A percentile compares a stretch with the other conserved stretches of the same genome.
phyloP scores from a whole-genome alignment of 1,284 basidiomycete species.

The Agaricales sp. region DNA sequence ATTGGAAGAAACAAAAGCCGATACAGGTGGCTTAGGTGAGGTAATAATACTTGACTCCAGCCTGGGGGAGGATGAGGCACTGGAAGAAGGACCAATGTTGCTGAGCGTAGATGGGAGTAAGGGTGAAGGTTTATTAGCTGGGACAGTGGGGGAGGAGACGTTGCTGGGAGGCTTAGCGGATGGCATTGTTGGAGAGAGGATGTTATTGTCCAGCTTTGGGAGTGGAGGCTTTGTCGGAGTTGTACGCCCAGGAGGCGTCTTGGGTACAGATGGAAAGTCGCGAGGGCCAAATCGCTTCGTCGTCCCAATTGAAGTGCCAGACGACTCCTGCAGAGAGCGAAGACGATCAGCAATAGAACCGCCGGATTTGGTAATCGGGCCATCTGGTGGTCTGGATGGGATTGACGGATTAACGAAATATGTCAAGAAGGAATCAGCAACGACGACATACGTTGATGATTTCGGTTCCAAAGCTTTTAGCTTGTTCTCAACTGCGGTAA shows the following conservation, averaged over 20 bases:
- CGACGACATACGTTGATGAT: slow-evolving; percentile 28
- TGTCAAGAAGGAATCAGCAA: background rate
- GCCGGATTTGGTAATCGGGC: slow-evolving; percentile 29
- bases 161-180: slow-evolving; percentile 13
- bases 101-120: background rate
- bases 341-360: slow-evolving; percentile 63
- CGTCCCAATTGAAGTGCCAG: slow-evolving; percentile 44
- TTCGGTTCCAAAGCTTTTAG: slow-evolving; percentile 44
- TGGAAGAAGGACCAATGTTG: background rate
- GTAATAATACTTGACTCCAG: background rate
- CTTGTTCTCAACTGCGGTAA: slow-evolving; percentile 44
- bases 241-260: slow-evolving; percentile 25
- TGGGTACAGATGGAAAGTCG: slow-evolving; percentile 28
- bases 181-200: slow-evolving; percentile 11
- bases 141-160: slow-evolving; percentile 16
- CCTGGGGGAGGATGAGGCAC: background rate
- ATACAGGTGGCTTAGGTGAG: background rate
- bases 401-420: slow-evolving; percentile 8
- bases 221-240: background rate
- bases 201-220: background rate
- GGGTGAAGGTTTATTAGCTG: slow-evolving; percentile 13
- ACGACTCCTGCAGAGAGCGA: slow-evolving; percentile 48
- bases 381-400: slow-evolving; percentile 16
- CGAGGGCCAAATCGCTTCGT: slow-evolving; percentile 37
- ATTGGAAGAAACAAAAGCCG: background rate